Evolutionary conservation across 2,329 filamentous ascomycete species (phyloP).

Genomic region (Fusarium praegraminearum): DNA sequence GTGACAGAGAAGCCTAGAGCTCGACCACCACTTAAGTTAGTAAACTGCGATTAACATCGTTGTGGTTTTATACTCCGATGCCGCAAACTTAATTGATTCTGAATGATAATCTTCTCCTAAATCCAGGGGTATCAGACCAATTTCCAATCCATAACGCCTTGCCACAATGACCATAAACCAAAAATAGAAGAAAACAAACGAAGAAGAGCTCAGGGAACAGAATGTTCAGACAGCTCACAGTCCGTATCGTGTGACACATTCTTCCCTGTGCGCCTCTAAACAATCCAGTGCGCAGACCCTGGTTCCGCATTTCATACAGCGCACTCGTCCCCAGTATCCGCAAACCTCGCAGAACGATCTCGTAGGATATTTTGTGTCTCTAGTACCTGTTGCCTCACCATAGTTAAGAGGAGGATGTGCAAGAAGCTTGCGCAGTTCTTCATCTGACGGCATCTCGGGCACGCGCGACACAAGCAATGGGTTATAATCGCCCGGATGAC

Average conservation of each 20-base stretch:
- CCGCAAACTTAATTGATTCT: constrained; percentile 17
- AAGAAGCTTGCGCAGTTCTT: constrained; percentile 73
- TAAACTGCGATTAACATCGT: not conserved
- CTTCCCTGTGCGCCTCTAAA: constrained; percentile 77
- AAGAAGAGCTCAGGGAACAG: not conserved
- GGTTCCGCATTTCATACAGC: constrained; percentile 82
- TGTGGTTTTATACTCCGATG: not conserved
- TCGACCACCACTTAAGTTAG: not conserved
- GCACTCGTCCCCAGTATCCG: constrained; percentile 83
- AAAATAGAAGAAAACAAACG: not conserved
- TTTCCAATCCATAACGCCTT: constrained; percentile 41
- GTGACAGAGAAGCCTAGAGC: not conserved
- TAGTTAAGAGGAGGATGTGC: constrained; percentile 75
- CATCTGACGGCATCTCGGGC: constrained; percentile 68
- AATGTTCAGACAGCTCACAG: constrained; percentile 44
- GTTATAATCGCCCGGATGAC: constrained; percentile 65
- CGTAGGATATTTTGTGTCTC: constrained; percentile 64
- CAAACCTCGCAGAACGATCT: constrained; percentile 82
- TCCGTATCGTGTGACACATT: constrained; percentile 75
- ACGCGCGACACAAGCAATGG: constrained; percentile 69
- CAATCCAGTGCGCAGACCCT: constrained; percentile 83
- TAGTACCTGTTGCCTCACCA: constrained; percentile 68
- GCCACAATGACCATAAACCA: constrained; percentile 4
- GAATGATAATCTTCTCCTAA: not conserved
- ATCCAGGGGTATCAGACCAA: constrained; percentile 45